Evolutionary conservation across 2,329 filamentous ascomycete species (phyloP), one percentile per base, ranked within the genome.

Genomic region (Fusarium secorum): DNA sequence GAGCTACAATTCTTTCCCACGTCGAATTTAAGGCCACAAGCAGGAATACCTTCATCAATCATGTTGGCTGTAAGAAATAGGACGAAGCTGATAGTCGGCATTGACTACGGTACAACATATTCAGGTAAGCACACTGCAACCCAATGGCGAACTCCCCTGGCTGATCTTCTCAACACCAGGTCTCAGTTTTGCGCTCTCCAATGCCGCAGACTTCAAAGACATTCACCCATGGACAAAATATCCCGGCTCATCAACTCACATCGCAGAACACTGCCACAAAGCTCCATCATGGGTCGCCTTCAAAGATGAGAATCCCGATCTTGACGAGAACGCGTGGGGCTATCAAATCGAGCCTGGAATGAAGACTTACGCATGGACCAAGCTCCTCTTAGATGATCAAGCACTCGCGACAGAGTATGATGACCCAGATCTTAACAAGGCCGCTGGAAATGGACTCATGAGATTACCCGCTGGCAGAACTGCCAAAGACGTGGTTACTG

Each of bases 1-100:
- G 15, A 5, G 1, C 15, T 22, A 22, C n/a, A 14, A 3, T 32
- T 48, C 20, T 5, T 48, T 48, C 22, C 3, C 20, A 22, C 0
- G 0, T 32, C 15, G 7, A 0, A 14, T 0, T 48, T 10, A 7
- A 32, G n/a, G 7, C 0, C 4, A 0, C 28, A 32, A n/a, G 5
- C 42, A 45, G 0, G 0, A 45, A 24, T 14, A 0, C 4, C 8
- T 4, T 26, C 17, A 1, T 1, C 5, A 20, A 51, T 20, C 46
- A 52, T 52, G 49, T 13, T 52, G 33, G 49, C 49, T 4, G 24
- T 52, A 0, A 52, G 49, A 5, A 39, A 52, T n/a, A n/a, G 49
- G 3, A 52, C 49, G 5, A 52, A 52, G 8, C 20, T 52, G 18
- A 52, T 52, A n/a, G 49, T 52, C 13, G 49, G 49, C 7, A 52